phyloP scores from a whole-genome alignment of 179 eudicot genomes.

The Heliamphora pulchella region DNA sequence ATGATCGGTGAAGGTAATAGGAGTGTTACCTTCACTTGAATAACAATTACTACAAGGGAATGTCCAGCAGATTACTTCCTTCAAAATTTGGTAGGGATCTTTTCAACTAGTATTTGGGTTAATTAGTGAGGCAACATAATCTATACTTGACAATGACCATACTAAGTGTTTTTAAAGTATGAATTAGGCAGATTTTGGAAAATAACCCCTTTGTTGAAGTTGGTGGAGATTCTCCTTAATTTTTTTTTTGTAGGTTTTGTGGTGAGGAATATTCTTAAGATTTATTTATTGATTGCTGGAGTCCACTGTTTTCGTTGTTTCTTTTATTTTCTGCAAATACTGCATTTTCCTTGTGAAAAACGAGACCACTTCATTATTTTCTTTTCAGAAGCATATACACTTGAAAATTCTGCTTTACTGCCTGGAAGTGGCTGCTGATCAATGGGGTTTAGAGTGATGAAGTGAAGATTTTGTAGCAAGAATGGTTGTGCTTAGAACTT shows the following conservation, averaged over 20 bases:
- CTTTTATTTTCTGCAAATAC: neutral
- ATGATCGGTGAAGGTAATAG: neutral
- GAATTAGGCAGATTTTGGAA: neutral
- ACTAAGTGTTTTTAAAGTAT: neutral
- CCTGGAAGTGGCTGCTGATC: conserved; percentile 1
- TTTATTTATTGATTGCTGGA: neutral
- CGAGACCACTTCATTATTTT: neutral
- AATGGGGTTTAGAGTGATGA: neutral
- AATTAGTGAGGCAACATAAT: too few relatives aligned
- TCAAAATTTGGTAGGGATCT: too few relatives aligned
- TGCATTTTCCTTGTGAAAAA: neutral
- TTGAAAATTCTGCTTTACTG: neutral
- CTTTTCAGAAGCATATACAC: too few relatives aligned
- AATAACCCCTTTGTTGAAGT: neutral
- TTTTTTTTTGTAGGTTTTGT: too few relatives aligned
- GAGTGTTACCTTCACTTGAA: neutral
- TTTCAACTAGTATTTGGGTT: too few relatives aligned
- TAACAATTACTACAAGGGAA: too few relatives aligned
- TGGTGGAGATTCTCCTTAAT: neutral
- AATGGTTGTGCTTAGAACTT: neutral
- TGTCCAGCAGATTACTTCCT: too few relatives aligned
- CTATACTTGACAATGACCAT: neutral
- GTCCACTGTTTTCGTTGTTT: neutral
- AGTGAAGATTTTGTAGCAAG: neutral
- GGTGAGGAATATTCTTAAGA: neutral